Percentiles rank a stretch among this genome's conserved stretches.
Evolutionary conservation across 108 stramenopile genomes (phyloP).

Genomic region (Skeletonema potamos): DNA sequence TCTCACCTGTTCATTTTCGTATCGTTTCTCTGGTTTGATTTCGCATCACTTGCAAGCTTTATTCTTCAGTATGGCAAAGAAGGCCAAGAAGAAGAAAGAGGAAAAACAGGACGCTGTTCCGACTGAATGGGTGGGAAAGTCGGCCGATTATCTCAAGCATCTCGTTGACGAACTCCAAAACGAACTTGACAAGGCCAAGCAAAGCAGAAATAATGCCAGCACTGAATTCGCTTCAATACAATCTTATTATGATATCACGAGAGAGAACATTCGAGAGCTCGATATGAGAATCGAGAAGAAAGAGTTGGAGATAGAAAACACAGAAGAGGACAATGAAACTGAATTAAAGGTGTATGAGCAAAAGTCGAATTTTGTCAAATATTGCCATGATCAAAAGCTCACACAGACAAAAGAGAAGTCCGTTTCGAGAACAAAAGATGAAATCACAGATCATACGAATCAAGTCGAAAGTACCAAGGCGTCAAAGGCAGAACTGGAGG

Average conservation of each 20-base stretch:
- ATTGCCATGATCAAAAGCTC: constrained; percentile 39
- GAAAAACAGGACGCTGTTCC: constrained; percentile 12
- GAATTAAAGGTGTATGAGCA: constrained; percentile 41
- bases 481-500: background rate
- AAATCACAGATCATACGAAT: background rate
- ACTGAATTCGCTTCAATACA: constrained; percentile 37
- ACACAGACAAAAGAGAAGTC: constrained; percentile 1
- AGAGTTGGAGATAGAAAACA: constrained; percentile 40
- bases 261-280: constrained; percentile 30
- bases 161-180: constrained; percentile 26
- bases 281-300: constrained; percentile 40
- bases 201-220: constrained; percentile 28
- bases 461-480: background rate
- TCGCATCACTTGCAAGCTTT: too few species aligned
- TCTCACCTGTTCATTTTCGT: too few species aligned
- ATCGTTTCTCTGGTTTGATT: too few species aligned
- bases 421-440: constrained; percentile 5
- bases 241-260: constrained; percentile 31
- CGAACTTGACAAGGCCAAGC: constrained; percentile 13
- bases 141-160: constrained; percentile 23
- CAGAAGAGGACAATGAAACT: constrained; percentile 33
- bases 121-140: constrained; percentile 31
- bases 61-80: too few species aligned
- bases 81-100: constrained; percentile 5
- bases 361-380: constrained; percentile 38